Base-by-base conservation (phyloP, 1,139 yeast species). In the Meyerozyma athensensis region DNA sequence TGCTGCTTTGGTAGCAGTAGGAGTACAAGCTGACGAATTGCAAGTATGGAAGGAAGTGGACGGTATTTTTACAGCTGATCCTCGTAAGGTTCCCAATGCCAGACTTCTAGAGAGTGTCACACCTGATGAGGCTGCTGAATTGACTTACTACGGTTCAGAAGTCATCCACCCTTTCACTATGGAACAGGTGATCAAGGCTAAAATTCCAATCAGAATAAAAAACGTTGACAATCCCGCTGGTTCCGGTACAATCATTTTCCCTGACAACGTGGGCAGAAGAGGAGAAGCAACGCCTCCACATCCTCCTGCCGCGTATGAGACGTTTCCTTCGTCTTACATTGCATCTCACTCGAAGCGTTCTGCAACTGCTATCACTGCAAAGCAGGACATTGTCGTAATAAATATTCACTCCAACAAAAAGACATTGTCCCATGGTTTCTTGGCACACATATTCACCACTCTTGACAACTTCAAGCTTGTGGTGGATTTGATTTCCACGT, bases 41-140 rank as follows among this genome's bases (percentile, higher is more conserved):
- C 98, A 92, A 65, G 86, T 92, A 36, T 92, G 98, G 98, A 92
- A 92, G 55, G 98, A 92, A 67, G 98, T 92, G 36, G 98, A 92
- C 59, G 98, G 98, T 49, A 92, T 92, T 33, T 92, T 92, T 67
- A 90, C 98, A 0, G 98, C 98, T 2, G 98, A 92, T 58, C 98
- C 98, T 22, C 72, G 98, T 45, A 92, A 92, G 54, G 98, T 92
- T 19, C 85, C 94, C 18, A 80, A 79, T 41, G 98, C 98, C 4
- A 74, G 96, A 50, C 67, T 92, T 36, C 68, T 92, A 46, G 79
- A 81, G 42, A 78, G 89, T 42, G 96, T 92, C 45, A 92, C 98
- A 0, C 98, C 98, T 2, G 98, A 92, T 56, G 98, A 92, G 65
- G 98, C 98, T 2, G 94, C 97, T 0, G 98, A 92, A 64, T 76